phyloP scores from a whole-genome alignment of 2,329 filamentous ascomycete genomes.

The Chalara sp. region DNA sequence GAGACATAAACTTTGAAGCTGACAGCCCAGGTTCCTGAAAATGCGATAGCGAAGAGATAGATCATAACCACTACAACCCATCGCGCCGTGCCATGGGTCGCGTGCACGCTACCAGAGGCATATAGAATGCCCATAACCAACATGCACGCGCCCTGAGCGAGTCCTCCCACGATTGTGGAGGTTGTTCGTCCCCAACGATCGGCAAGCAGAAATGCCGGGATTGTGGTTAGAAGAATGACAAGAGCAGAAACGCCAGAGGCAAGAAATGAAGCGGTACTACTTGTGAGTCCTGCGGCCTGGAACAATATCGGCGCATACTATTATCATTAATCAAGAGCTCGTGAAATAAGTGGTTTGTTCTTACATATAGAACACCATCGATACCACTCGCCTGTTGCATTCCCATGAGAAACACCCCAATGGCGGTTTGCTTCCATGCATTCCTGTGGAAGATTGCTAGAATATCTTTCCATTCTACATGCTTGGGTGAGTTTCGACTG shows the following conservation, averaged over 20 bases:
- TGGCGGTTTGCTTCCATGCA: conserved; percentile 38
- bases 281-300: conserved; percentile 49
- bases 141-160: conserved; percentile 43
- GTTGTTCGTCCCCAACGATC: conserved; percentile 51
- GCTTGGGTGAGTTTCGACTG: neutral
- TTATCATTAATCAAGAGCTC: neutral
- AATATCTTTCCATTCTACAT: conserved; percentile 17
- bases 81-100: conserved; percentile 31
- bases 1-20: conserved; percentile 48
- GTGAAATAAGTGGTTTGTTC: conserved; percentile 15
- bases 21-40: conserved; percentile 45
- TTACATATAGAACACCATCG: conserved; percentile 54
- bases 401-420: conserved; percentile 50
- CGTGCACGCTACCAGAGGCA: conserved; percentile 37
- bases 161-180: conserved; percentile 46
- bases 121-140: conserved; percentile 47
- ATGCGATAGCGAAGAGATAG: conserved; percentile 42
- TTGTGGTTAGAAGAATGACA: conserved; percentile 48
- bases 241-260: conserved; percentile 55
- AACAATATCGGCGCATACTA: conserved; percentile 57
- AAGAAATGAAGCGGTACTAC: conserved; percentile 47
- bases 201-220: conserved; percentile 48
- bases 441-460: conserved; percentile 29
- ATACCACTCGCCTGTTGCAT: conserved; percentile 57
- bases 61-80: conserved; percentile 46